These are phyloP conservation scores for Pyrenochaeta sp. DNA, from an alignment of 2,329 filamentous ascomycete species.

Conservation along the genomic window DNA sequence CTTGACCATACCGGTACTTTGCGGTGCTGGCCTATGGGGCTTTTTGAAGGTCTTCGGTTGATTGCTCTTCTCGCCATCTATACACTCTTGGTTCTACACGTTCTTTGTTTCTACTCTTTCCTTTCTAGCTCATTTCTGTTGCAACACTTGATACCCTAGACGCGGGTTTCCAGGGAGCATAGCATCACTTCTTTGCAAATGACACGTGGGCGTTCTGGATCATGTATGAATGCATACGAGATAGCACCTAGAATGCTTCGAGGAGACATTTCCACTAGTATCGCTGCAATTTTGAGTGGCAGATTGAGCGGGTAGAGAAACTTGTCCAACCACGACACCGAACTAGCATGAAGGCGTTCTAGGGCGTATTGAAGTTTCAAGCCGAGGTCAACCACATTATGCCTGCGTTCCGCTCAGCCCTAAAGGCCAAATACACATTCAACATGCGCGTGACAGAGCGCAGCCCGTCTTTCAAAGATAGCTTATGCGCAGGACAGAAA, in stretches of 20 bases:
- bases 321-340: slow-evolving; percentile 21
- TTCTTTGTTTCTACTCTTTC: slow-evolving; percentile 22
- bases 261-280: neutral
- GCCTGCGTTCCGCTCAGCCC: neutral
- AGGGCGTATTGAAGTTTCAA: slow-evolving; percentile 27
- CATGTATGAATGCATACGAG: slow-evolving; percentile 4
- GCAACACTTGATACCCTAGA: slow-evolving; percentile 23
- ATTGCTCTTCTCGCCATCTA: neutral
- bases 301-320: slow-evolving; percentile 6
- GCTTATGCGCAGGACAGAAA: slow-evolving; percentile 24
- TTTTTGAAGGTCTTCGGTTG: slow-evolving; percentile 86
- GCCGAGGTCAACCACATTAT: slow-evolving; percentile 19
- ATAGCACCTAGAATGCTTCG: neutral
- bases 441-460: neutral
- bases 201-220: slow-evolving; percentile 16
- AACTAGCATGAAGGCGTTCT: slow-evolving; percentile 18
- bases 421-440: slow-evolving; percentile 13
- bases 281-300: slow-evolving; percentile 3
- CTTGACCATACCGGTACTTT: slow-evolving; percentile 92
- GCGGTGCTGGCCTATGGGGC: slow-evolving; percentile 86
- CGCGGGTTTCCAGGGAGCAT: slow-evolving; percentile 10
- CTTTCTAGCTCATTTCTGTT: slow-evolving; percentile 7
- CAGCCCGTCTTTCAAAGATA: neutral
- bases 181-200: slow-evolving; percentile 3
- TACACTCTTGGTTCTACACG: slow-evolving; percentile 8